Conservation (phyloP, 176 grass and related monocot species). For the Oryza punctata region DNA sequence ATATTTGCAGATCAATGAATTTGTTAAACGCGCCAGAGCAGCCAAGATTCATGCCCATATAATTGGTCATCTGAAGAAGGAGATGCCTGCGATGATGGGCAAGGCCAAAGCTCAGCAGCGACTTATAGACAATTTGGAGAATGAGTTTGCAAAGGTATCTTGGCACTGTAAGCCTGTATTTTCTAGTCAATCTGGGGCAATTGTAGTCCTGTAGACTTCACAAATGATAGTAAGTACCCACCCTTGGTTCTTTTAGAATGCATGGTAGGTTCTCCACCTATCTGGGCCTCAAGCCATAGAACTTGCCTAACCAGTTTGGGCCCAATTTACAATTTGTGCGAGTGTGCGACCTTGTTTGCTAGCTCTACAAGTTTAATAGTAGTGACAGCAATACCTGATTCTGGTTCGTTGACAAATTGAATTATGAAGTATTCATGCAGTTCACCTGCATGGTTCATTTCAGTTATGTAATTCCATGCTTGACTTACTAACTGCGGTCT, state of each 20-base stretch:
- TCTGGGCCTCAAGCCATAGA: background rate
- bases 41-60: constrained; percentile 96
- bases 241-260: constrained; percentile 11
- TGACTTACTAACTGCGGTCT: background rate
- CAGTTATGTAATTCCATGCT: constrained; percentile 1
- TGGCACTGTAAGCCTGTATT: constrained; percentile 6
- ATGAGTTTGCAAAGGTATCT: constrained; percentile 82
- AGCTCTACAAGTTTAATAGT: background rate
- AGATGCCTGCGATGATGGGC: constrained; percentile 94
- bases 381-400: background rate
- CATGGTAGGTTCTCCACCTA: background rate
- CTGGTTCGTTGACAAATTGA: background rate
- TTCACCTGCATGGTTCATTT: background rate
- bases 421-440: constrained; percentile 11
- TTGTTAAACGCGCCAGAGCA: constrained; percentile 94
- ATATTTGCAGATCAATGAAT: constrained; percentile 85
- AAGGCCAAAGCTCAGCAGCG: constrained; percentile 90
- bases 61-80: constrained; percentile 87
- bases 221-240: background rate
- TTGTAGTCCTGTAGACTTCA: constrained; percentile 24
- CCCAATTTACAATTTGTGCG: background rate
- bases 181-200: background rate
- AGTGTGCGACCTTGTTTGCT: background rate
- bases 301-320: constrained; percentile 1
- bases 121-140: constrained; percentile 82